Conservation (phyloP, 164 flowering plant species). For the Taxillus chinensis region DNA sequence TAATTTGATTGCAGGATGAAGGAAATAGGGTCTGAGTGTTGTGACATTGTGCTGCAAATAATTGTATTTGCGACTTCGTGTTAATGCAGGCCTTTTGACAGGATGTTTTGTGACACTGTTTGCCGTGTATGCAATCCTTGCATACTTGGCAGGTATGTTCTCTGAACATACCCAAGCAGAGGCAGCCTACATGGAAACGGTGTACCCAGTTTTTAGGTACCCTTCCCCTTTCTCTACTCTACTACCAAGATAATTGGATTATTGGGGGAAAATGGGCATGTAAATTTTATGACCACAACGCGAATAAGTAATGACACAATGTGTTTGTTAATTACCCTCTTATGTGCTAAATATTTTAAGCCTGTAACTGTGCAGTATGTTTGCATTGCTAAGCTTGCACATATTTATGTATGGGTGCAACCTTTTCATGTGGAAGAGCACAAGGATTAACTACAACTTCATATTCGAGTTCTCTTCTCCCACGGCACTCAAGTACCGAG, state of each 20-base stretch:
- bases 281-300: no score
- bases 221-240: background rate
- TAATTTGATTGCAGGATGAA: no score
- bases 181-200: constrained; percentile 61
- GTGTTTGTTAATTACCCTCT: no score
- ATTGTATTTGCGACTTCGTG: no score
- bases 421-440: constrained; percentile 77
- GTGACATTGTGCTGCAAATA: no score
- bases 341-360: background rate
- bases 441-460: constrained; percentile 91
- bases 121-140: constrained; percentile 65
- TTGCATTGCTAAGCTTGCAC: constrained; percentile 90
- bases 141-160: constrained; percentile 73
- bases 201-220: constrained; percentile 95
- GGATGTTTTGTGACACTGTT: constrained; percentile 88
- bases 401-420: constrained; percentile 96
- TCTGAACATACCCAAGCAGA: constrained; percentile 21
- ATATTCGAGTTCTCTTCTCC: constrained; percentile 73
- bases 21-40: no score
- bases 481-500: constrained; percentile 77
- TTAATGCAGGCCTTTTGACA: constrained; percentile 75
- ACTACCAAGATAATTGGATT: background rate
- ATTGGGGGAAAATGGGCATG: no score
- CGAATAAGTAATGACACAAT: no score
- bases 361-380: constrained; percentile 50